Evolutionary conservation across 2,329 filamentous ascomycete genomes (phyloP), one percentile per base, ranked within the genome.

Genomic region (Pyricularia grisea): DNA sequence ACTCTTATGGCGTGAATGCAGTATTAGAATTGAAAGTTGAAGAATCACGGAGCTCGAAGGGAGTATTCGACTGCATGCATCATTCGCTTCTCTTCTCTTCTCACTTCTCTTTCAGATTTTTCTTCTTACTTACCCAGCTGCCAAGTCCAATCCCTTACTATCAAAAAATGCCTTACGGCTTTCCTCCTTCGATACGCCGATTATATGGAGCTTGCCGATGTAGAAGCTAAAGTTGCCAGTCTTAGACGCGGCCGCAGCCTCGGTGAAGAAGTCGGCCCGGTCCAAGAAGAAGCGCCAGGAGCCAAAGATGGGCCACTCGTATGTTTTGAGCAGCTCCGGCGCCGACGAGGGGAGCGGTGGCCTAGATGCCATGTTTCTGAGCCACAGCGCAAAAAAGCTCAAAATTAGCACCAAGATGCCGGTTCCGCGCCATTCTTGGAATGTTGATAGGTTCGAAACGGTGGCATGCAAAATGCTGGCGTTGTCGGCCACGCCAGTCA

Each of bases 151-250:
- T 0, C 79, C 78, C 58, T 78, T 79, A 31, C 77, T 79, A 17
- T 84, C 82, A 58, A 82, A 82, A 69, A 83, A 84, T 1, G 80
- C 42, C 71, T 80, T 80, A 14, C 84, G 78, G 4, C 76, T 79
- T 58, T 81, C 78, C 4, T 75, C 72, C 4, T 83, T 82, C 9
- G 78, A 79, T 20, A 86, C 55, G 0, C 76, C 81, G 4, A 86
- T 73, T 23, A 86, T 74, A 1, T 77, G 79, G 70, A 82, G 78
- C 64, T 79, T 77, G 4, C 84, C 84, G 3, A 82, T 76, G 70
- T 81, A 81, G 73, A 85, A 85, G 71, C 80, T 81, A 72, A 85
- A 86, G 66, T 81, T 81, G 30, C 82, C 81, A 0, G 77, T 79
- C 5, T 71, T 67, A 0, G 77, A 78, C 9, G 75, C 70, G 17